Percentiles rank a stretch among this genome's conserved stretches.
phyloP scores from a whole-genome alignment of 495 filamentous ascomycete genomes.

The Penicillium robsamsonii region DNA sequence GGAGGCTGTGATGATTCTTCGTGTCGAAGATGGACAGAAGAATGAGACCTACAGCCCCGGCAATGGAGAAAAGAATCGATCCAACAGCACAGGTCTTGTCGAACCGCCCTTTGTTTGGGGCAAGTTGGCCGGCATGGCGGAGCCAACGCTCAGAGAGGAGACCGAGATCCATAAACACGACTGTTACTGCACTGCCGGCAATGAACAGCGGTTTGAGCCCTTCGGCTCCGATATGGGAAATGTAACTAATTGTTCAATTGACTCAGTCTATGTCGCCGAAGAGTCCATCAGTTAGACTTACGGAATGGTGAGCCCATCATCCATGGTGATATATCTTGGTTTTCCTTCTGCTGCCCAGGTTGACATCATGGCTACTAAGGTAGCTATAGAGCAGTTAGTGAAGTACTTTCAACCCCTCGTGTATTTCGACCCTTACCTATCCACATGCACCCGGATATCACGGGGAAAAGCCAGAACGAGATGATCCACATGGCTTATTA shows the following conservation, averaged over 20 bases:
- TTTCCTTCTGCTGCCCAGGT: constrained; percentile 60
- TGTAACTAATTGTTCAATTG: constrained; percentile 27
- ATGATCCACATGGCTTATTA: constrained; percentile 30
- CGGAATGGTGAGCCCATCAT: constrained; percentile 55
- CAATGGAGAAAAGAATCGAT: constrained; percentile 62
- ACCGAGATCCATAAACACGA: constrained; percentile 72
- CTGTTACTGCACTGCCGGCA: constrained; percentile 65
- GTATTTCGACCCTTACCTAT: constrained; percentile 43
- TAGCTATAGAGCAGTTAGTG: constrained; percentile 34
- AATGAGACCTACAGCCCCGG: constrained; percentile 70
- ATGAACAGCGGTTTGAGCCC: constrained; percentile 78
- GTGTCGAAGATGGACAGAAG: constrained; percentile 77
- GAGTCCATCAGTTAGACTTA: constrained; percentile 35
- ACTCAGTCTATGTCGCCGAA: not conserved
- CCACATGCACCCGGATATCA: constrained; percentile 69
- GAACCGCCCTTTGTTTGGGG: constrained; percentile 54
- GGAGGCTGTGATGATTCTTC: constrained; percentile 52
- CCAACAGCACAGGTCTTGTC: constrained; percentile 64
- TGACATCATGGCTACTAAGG: constrained; percentile 58
- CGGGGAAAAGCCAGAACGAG: constrained; percentile 62
- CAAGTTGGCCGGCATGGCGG: constrained; percentile 63
- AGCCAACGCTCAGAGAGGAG: constrained; percentile 72
- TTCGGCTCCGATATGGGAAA: constrained; percentile 70
- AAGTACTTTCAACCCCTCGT: not conserved
- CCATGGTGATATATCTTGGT: constrained; percentile 61